A percentile compares a stretch with the other conserved stretches of the same genome.
phyloP scores from a whole-genome alignment of 2,329 filamentous ascomycete species.

The Trichoderma afroharzianum region DNA sequence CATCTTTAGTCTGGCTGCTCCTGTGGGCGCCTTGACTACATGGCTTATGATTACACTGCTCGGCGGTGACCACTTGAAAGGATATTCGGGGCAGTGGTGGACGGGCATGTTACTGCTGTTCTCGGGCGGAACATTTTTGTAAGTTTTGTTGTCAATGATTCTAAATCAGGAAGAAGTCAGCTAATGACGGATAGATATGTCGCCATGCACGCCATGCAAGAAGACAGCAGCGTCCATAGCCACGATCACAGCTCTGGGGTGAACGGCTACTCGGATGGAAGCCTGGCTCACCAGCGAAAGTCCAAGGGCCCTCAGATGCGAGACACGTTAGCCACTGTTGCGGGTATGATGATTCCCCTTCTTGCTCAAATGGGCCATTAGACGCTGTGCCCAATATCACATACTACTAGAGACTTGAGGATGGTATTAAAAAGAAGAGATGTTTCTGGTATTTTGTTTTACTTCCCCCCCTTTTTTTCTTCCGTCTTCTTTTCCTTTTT shows the following conservation, averaged over 20 bases:
- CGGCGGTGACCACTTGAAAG: constrained; percentile 56
- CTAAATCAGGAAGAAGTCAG: neutral
- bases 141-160: constrained; percentile 36
- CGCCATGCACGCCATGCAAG: constrained; percentile 97
- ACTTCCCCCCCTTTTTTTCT: neutral
- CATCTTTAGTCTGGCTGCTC: constrained; percentile 88
- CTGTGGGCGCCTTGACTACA: constrained; percentile 77
- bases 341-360: constrained; percentile 74
- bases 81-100: constrained; percentile 72
- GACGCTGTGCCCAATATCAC: neutral
- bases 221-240: constrained; percentile 52
- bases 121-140: constrained; percentile 93
- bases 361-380: constrained; percentile 76
- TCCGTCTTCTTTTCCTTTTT: neutral
- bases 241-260: constrained; percentile 48
- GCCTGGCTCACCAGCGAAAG: constrained; percentile 44
- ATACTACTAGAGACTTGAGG: neutral
- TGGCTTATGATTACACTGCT: constrained; percentile 75
- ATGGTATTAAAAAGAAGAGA: neutral
- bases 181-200: constrained; percentile 64
- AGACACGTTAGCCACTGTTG: constrained; percentile 67
- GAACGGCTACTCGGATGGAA: constrained; percentile 55
- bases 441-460: neutral
- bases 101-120: constrained; percentile 94
- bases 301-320: constrained; percentile 58